Evolutionary conservation across 2,329 filamentous ascomycete genomes (phyloP).

Genomic region (Fusarium falciforme): DNA sequence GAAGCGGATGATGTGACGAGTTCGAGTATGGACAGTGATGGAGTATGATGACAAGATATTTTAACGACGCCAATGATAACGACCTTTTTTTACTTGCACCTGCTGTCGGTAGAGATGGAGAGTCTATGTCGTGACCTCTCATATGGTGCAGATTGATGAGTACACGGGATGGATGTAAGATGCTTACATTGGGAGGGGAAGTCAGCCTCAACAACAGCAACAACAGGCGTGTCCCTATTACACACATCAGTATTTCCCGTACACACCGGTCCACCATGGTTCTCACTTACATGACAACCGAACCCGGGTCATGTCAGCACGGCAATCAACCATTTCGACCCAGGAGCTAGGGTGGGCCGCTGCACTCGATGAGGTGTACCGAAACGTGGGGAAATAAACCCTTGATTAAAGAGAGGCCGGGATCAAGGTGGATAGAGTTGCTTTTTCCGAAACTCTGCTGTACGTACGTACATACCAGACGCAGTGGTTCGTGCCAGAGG

Average conservation of each 20-base stretch:
- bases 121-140: not conserved
- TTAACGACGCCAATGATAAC: slow-evolving; percentile 45
- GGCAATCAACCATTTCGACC: not conserved
- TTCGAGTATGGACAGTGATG: slow-evolving; percentile 19
- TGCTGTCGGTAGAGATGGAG: slow-evolving; percentile 1
- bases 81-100: slow-evolving; percentile 27
- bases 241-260: not conserved
- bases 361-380: slow-evolving; percentile 7
- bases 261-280: not conserved
- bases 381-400: slow-evolving; percentile 24
- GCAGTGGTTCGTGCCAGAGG: not conserved
- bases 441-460: slow-evolving; percentile 12
- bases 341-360: slow-evolving; percentile 11
- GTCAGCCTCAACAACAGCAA: not conserved
- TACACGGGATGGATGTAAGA: not conserved
- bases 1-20: slow-evolving; percentile 23
- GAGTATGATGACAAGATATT: slow-evolving; percentile 41
- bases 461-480: not conserved
- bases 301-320: not conserved
- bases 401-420: not conserved
- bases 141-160: not conserved
- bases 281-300: not conserved
- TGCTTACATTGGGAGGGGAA: not conserved
- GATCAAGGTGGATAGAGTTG: slow-evolving; percentile 8
- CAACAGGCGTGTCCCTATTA: not conserved